Conservation (phyloP, 2,329 filamentous ascomycete species). For the Xylaria sp. region DNA sequence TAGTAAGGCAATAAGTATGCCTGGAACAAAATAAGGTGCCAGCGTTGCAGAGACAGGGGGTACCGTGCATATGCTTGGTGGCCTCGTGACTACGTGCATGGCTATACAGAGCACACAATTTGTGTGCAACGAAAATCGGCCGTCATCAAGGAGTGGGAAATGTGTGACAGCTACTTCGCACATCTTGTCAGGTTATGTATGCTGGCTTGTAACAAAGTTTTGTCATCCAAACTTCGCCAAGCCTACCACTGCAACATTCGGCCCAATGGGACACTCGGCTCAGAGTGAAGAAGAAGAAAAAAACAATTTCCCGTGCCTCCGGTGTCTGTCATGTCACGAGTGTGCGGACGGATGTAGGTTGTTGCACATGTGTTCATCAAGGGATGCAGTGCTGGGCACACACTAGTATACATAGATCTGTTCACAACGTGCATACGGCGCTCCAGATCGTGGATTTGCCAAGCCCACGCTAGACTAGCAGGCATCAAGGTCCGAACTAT, state of each 20-base stretch:
- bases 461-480: constrained; percentile 17
- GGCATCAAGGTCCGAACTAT: constrained; percentile 14
- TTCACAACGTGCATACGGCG: constrained; percentile 20
- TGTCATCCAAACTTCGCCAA: not conserved
- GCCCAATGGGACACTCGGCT: not conserved
- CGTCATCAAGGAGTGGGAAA: not conserved
- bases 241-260: not conserved
- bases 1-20: constrained; percentile 33
- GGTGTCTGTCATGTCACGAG: not conserved
- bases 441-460: constrained; percentile 21
- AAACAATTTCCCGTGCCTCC: not conserved
- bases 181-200: not conserved
- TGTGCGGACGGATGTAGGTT: not conserved
- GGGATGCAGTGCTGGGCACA: not conserved
- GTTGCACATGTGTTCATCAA: constrained; percentile 4
- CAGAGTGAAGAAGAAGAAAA: not conserved
- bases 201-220: not conserved
- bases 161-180: not conserved
- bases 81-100: constrained; percentile 37
- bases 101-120: not conserved
- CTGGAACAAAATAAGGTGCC: constrained; percentile 27
- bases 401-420: constrained; percentile 18
- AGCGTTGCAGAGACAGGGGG: constrained; percentile 30
- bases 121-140: not conserved
- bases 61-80: constrained; percentile 21